These are phyloP conservation scores for Aurantiochytrium sp. DNA, from an alignment of 108 stramenopile species.

Conservation along the genomic window DNA sequence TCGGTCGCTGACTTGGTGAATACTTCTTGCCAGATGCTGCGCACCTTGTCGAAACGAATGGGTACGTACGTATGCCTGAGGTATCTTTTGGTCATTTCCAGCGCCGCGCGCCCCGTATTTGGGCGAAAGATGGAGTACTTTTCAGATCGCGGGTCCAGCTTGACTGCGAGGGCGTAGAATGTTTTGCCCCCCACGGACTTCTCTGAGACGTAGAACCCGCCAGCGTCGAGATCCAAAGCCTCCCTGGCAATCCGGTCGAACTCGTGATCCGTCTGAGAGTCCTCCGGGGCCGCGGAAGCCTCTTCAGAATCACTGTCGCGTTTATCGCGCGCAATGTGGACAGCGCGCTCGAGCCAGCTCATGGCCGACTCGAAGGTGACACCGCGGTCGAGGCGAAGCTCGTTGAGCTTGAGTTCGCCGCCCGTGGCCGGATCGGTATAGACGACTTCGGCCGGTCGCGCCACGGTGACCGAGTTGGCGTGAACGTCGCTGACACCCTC, in stretches of 20 bases:
- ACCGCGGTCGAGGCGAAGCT: not conserved
- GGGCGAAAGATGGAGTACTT: not conserved
- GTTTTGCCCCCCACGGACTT: not conserved
- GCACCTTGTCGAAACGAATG: not conserved
- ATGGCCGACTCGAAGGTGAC: not conserved
- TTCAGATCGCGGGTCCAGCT: not conserved
- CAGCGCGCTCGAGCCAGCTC: not conserved
- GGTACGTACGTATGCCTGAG: not conserved
- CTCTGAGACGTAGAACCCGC: not conserved
- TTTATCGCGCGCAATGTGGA: not conserved
- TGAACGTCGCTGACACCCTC: slow-evolving; percentile 64
- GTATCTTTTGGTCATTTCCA: not conserved
- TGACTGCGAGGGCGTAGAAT: not conserved
- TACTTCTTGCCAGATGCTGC: not conserved
- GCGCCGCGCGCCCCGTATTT: not conserved
- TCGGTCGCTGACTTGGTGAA: not conserved
- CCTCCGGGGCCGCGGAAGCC: not conserved
- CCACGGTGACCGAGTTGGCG: slow-evolving; percentile 51
- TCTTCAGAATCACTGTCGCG: not conserved
- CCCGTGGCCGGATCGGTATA: slow-evolving; percentile 55
- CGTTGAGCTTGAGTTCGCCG: slow-evolving; percentile 24
- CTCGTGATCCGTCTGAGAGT: not conserved
- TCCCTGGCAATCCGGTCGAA: not conserved
- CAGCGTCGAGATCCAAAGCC: not conserved
- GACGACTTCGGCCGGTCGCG: slow-evolving; percentile 37